A percentile compares a stretch with the other conserved stretches of the same genome.
phyloP scores from a whole-genome alignment of 75 land plant genomes.

The Pinus albicaulis region DNA sequence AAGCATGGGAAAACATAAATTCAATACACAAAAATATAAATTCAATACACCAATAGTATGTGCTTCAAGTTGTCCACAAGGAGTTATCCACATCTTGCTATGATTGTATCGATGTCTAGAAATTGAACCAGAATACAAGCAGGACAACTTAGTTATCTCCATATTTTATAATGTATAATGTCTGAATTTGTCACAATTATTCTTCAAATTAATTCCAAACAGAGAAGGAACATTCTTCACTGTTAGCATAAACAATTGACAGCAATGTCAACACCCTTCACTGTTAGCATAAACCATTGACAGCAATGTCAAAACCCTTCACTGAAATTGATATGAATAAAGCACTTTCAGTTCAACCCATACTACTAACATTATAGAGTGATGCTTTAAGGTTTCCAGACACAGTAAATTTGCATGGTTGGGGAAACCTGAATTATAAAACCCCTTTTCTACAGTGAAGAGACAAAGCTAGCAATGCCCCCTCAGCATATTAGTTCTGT shows the following conservation, averaged over 20 bases:
- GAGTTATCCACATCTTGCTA: neutral
- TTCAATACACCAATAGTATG: too few relatives aligned
- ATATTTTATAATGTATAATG: neutral
- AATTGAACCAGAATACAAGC: neutral
- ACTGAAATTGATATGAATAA: neutral
- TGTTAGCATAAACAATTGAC: neutral
- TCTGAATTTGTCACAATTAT: neutral
- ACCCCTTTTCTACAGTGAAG: slow-evolving; percentile 76
- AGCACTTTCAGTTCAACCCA: neutral
- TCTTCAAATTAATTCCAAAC: neutral
- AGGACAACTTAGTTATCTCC: neutral
- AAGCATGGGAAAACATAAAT: too few relatives aligned
- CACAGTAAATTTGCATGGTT: slow-evolving; percentile 64
- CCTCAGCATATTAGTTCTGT: neutral
- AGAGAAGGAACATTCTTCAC: neutral
- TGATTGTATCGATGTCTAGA: neutral
- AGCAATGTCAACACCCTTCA: neutral
- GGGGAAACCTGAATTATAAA: slow-evolving; percentile 88
- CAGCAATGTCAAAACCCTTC: neutral
- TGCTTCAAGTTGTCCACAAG: too few relatives aligned
- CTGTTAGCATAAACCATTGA: neutral
- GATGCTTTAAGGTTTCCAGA: slow-evolving; percentile 59
- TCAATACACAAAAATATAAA: too few relatives aligned
- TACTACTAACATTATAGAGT: slow-evolving; percentile 64
- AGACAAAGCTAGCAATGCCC: slow-evolving; percentile 31